phyloP scores from a whole-genome alignment of 2,329 filamentous ascomycete species.

The Didymella segeticola region DNA sequence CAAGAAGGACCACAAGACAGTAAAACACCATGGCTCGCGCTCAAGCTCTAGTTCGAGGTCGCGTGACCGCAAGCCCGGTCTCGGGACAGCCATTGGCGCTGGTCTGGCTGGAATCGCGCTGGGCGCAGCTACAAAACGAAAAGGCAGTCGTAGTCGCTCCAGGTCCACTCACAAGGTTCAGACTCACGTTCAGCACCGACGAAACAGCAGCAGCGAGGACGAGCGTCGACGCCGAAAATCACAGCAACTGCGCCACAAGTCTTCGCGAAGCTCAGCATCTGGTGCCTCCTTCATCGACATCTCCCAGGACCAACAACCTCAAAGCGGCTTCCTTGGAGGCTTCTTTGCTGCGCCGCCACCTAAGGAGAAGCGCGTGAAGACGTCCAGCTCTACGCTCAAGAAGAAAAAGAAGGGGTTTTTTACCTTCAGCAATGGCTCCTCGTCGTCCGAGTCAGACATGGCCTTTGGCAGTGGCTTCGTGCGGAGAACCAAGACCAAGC shows the following conservation, averaged over 20 bases:
- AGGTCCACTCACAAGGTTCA: slow-evolving; percentile 43
- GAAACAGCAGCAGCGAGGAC: slow-evolving; percentile 39
- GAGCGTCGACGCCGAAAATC: slow-evolving; percentile 37
- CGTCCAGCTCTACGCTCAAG: slow-evolving; percentile 27
- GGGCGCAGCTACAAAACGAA: slow-evolving; percentile 36
- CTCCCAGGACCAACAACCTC: slow-evolving; percentile 61
- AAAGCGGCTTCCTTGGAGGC: slow-evolving; percentile 56
- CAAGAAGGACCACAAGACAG: slow-evolving; percentile 46
- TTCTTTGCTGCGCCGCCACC: slow-evolving; percentile 63
- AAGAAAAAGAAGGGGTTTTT: slow-evolving; percentile 58
- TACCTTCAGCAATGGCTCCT: slow-evolving; percentile 56
- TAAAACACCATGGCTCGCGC: slow-evolving; percentile 32
- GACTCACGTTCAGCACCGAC: slow-evolving; percentile 36
- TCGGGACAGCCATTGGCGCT: slow-evolving; percentile 49
- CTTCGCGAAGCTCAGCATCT: slow-evolving; percentile 44
- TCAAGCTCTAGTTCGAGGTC: slow-evolving; percentile 50
- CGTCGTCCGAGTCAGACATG: slow-evolving; percentile 55
- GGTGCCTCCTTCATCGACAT: slow-evolving; percentile 71
- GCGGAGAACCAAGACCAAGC: slow-evolving; percentile 28
- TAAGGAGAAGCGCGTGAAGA: slow-evolving; percentile 39
- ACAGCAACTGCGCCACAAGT: slow-evolving; percentile 38
- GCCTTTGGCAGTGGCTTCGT: slow-evolving; percentile 54
- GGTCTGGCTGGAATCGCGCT: slow-evolving; percentile 51
- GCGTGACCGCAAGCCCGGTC: slow-evolving; percentile 42
- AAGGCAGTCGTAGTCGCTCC: slow-evolving; percentile 44